Conservation (phyloP, 1,284 basidiomycete species). For the Golubevia pallescens region DNA sequence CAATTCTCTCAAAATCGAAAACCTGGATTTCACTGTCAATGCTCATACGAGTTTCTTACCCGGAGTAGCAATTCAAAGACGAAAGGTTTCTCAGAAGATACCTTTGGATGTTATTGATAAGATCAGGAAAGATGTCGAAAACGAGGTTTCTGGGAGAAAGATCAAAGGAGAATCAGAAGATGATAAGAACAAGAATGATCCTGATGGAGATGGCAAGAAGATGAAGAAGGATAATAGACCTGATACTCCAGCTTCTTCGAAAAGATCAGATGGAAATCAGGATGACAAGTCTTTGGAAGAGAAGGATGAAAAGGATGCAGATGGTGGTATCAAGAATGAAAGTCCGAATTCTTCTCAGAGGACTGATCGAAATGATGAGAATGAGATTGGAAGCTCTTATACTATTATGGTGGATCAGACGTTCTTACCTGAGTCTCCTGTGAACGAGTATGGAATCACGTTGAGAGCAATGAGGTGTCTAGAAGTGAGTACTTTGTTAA, state of each 20-base stretch:
- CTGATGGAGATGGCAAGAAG: not conserved
- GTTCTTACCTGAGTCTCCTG: slow-evolving; percentile 39
- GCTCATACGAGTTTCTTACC: slow-evolving; percentile 31
- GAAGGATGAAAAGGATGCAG: slow-evolving; percentile 17
- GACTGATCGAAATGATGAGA: slow-evolving; percentile 15
- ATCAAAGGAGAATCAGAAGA: not conserved
- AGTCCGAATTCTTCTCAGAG: not conserved
- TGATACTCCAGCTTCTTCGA: not conserved
- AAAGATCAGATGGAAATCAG: slow-evolving; percentile 14
- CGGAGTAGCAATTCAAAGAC: slow-evolving; percentile 28
- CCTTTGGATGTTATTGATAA: slow-evolving; percentile 21
- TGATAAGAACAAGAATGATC: not conserved
- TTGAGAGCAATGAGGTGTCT: slow-evolving; percentile 48
- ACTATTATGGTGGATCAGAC: slow-evolving; percentile 31
- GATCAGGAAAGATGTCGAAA: slow-evolving; percentile 19
- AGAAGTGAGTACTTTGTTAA: slow-evolving; percentile 17
- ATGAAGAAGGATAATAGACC: not conserved
- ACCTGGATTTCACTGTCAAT: slow-evolving; percentile 23
- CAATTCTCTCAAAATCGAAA: not conserved
- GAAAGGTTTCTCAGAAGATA: slow-evolving; percentile 27
- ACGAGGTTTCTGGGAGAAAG: slow-evolving; percentile 5
- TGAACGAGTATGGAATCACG: slow-evolving; percentile 54
- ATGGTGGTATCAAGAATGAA: not conserved
- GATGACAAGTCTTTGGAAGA: slow-evolving; percentile 10
- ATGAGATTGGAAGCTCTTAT: slow-evolving; percentile 15